Conservation (phyloP, 2,329 filamentous ascomycete genomes). For the Bipolaris cookei region DNA sequence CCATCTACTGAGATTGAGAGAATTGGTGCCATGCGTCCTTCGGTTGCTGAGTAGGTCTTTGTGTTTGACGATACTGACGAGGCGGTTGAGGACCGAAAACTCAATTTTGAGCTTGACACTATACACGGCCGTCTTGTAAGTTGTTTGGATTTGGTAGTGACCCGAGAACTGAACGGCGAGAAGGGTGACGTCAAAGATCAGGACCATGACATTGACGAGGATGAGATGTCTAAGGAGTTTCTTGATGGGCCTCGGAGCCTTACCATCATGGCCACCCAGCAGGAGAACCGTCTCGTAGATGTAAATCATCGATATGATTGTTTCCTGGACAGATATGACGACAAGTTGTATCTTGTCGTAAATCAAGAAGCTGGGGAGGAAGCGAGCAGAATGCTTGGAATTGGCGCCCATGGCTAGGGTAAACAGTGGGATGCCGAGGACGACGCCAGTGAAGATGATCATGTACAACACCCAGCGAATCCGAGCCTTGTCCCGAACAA, state of each 20-base stretch:
- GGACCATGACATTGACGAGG: constrained; percentile 49
- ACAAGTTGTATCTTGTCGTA: constrained; percentile 48
- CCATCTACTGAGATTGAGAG: not conserved
- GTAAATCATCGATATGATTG: constrained; percentile 24
- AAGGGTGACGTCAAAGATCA: constrained; percentile 48
- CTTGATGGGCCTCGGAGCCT: not conserved
- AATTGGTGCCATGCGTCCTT: not conserved
- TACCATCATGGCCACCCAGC: constrained; percentile 12
- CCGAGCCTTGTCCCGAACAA: constrained; percentile 52
- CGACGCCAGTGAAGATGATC: constrained; percentile 61
- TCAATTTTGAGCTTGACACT: constrained; percentile 59
- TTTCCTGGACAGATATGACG: constrained; percentile 46
- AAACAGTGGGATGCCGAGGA: constrained; percentile 38
- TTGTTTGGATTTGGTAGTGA: constrained; percentile 48
- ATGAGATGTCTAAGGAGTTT: constrained; percentile 33
- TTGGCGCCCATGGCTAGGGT: constrained; percentile 61
- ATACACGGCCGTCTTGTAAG: constrained; percentile 50
- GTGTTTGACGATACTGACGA: constrained; percentile 13
- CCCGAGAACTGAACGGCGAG: constrained; percentile 49
- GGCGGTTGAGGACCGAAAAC: constrained; percentile 56
- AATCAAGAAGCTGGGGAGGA: constrained; percentile 40
- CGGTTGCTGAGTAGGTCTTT: constrained; percentile 2
- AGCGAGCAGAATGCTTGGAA: constrained; percentile 38
- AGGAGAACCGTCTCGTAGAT: constrained; percentile 22
- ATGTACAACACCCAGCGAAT: constrained; percentile 57